Evolutionary conservation across 441 rosid species (phyloP), one percentile per base, ranked within the genome.

Genomic region (Daphne laureola): DNA sequence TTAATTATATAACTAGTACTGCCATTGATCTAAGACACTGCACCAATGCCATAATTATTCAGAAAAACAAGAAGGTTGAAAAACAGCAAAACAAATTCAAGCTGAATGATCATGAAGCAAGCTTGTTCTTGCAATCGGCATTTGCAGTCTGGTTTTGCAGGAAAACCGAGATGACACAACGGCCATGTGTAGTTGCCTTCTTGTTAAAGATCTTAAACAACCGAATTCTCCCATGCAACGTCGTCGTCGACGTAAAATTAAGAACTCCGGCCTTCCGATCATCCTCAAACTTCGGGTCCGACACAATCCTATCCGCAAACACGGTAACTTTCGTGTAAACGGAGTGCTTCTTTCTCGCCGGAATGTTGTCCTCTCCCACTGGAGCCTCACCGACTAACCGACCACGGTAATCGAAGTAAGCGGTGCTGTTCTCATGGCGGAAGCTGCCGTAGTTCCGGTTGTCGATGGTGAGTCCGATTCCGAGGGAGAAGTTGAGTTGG

Each of bases 361-460:
- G 68, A 53, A 75, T 58, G 6, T 46, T 49, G 49, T 61, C 81
- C 0, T 43, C 61, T 4, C 36, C 31, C 0, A 79, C 46, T 2
- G 65, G 62, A 12, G 64, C 77, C n/a, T 73, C 68, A 0, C 61
- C 83, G 0, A 67, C 67, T 9, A 50, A 17, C 0, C 58, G 41
- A 1, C 57, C 78, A 0, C 38, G 59, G 46, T 77, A 75, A 35
- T 11, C 57, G 4, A 79, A 12, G 44, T 61, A 51, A 7, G 76
- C 62, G 5, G 61, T 66, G 23, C 63, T 47, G n/a, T 67, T 23
- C 4, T 64, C 12, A 57, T 69, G 71, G 26, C 43, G 46, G 59
- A 75, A 79, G 43, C 73, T 55, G 7, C 79, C 83, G 40, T 73
- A 73, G 36, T 77, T 82, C 12, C 31, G 69, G 49, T 79, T 79